Percentiles rank a stretch among this genome's conserved stretches.
Conservation (phyloP, 2,329 filamentous ascomycete genomes). For the Colletotrichum orchidophilum region DNA sequence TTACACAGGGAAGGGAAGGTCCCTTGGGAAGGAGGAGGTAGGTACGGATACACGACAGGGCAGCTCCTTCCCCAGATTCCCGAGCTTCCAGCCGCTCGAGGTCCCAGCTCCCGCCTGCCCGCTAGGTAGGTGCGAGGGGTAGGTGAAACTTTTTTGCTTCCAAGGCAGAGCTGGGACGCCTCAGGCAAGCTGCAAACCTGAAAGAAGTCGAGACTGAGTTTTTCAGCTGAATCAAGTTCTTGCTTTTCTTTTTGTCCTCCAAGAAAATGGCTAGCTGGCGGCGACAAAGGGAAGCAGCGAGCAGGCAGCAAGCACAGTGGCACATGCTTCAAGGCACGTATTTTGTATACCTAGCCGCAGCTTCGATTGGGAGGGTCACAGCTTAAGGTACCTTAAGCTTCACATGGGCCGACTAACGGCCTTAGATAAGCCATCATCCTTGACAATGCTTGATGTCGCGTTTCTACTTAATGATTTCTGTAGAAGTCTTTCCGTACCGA, state of each 20-base stretch:
- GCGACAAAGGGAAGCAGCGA: background rate
- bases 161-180: background rate
- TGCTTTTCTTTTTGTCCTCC: background rate
- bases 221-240: background rate
- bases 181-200: background rate
- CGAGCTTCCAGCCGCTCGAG: conserved; percentile 15
- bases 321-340: background rate
- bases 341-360: no score
- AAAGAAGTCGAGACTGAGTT: background rate
- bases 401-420: background rate
- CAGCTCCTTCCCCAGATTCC: conserved; percentile 32
- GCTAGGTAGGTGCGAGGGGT: background rate
- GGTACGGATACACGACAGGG: conserved; percentile 3
- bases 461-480: no score
- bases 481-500: background rate
- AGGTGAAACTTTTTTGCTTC: conserved; percentile 14
- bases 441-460: no score
- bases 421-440: background rate
- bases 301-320: background rate
- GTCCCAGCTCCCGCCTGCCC: background rate
- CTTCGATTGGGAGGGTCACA: no score
- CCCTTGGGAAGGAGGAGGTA: background rate
- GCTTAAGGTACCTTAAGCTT: background rate
- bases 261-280: background rate
- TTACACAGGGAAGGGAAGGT: background rate